Base-by-base conservation (phyloP, 331 rosid species). In the Rosa hybrid region DNA sequence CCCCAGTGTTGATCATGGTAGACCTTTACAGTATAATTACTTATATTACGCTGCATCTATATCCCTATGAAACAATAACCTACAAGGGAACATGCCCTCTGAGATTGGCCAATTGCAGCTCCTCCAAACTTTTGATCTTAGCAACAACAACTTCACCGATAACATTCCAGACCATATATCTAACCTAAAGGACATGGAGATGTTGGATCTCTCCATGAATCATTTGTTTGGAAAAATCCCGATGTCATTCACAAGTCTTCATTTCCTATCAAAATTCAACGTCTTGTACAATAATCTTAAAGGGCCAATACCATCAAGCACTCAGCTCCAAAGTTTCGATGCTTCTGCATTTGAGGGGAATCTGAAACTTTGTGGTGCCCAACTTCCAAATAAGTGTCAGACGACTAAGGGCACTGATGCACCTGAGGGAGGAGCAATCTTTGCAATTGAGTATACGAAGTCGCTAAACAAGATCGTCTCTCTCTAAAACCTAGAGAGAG, bases 291-390 rank as follows among this genome's bases (percentile, higher is more conserved):
- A 64, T 14, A 64, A 64, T 27, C 44, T 64, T 14, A 18, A 64
- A 64, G 69, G 69, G 10, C 69, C 20, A 64, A 64, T 64, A 27
- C 69, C 44, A 30, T 64, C 69, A 64, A 64, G 69, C n/a, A 64
- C 69, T 64, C 44, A 64, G 42, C 42, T 64, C 42, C 69, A 64
- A 13, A 6, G 69, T 14, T 64, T 30, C 69, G 7, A 30, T 14
- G n/a, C 69, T 13, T 64, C n/a, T 27, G n/a, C 42, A 0, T 64
- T 27, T 30, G 42, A 64, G n/a, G 69, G 69, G 27, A 25, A 25
- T 25, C 27, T 25, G 27, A 25, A 25, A 25, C 1, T 25, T 25
- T 25, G 27, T 25, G 27, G 27, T 25, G 27, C 27, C 27, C 27
- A 25, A 25, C 27, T 25, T 25, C 27, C 27, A 25, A 25, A 25